Percentiles rank a stretch among this genome's conserved stretches.
Evolutionary conservation across 1,284 basidiomycete species (phyloP).

Genomic region (Sporisorium scitamineum): DNA sequence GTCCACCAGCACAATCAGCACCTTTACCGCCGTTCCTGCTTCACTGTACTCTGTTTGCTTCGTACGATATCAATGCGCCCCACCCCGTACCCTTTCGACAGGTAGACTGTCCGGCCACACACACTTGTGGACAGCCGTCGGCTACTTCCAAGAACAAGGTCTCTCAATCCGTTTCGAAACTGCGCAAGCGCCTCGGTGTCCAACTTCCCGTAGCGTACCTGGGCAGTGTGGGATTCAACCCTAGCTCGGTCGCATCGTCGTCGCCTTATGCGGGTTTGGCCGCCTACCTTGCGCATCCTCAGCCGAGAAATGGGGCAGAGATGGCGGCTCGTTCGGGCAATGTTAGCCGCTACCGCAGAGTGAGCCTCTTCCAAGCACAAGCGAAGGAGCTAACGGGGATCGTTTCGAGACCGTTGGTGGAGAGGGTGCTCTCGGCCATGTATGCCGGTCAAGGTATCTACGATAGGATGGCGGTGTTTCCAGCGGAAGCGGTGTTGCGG

Average conservation of each 20-base stretch:
- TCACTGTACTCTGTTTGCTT: conserved; percentile 48
- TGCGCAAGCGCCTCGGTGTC: conserved; percentile 37
- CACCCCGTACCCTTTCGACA: conserved; percentile 24
- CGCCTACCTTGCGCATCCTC: conserved; percentile 30
- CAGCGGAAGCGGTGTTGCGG: conserved; percentile 35
- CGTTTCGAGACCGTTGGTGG: conserved; percentile 37
- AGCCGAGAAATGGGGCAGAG: conserved; percentile 27
- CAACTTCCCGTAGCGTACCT: conserved; percentile 42
- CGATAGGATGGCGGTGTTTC: conserved; percentile 28
- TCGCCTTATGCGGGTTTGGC: conserved; percentile 1
- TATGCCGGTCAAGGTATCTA: conserved; percentile 25
- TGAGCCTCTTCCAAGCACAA: conserved; percentile 40
- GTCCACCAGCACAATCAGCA: conserved; percentile 11
- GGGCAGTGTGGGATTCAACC: conserved; percentile 16
- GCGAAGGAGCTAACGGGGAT: conserved; percentile 42
- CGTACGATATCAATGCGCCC: conserved; percentile 27
- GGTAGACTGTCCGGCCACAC: conserved; percentile 34
- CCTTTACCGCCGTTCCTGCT: conserved; percentile 32
- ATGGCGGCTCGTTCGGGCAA: conserved; percentile 26
- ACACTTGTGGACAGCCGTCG: conserved; percentile 21
- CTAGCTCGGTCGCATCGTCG: neutral
- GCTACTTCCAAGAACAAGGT: conserved; percentile 25
- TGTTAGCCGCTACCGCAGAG: conserved; percentile 16
- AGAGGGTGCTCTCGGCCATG: conserved; percentile 30
- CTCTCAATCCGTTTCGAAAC: conserved; percentile 21